phyloP scores from a whole-genome alignment of 352 stramenopile genomes.

The Pythium apleroticum region DNA sequence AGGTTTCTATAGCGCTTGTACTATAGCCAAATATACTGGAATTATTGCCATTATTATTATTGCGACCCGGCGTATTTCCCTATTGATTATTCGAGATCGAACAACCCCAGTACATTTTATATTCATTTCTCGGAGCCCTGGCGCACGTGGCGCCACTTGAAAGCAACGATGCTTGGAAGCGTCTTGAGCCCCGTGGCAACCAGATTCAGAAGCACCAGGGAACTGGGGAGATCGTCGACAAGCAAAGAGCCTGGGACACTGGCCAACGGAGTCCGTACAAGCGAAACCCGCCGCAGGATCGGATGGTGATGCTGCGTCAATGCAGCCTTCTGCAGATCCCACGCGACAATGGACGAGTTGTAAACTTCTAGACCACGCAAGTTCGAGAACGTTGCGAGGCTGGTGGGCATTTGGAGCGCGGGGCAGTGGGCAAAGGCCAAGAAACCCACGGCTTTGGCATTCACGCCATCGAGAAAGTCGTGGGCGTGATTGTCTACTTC shows the following conservation, averaged over 20 bases:
- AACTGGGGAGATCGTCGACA: not conserved
- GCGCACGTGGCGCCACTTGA: not conserved
- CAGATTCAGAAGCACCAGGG: not conserved
- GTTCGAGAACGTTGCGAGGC: not conserved
- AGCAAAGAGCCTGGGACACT: not conserved
- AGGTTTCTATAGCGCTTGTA: no score
- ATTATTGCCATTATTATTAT: no score
- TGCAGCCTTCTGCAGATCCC: not conserved
- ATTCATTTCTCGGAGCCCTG: no score
- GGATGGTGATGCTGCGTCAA: not conserved
- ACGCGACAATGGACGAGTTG: not conserved
- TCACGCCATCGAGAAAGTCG: not conserved
- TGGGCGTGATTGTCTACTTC: not conserved
- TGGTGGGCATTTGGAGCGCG: not conserved
- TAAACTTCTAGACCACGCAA: not conserved
- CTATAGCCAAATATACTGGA: no score
- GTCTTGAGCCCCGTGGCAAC: not conserved
- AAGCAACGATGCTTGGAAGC: not conserved
- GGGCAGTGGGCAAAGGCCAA: not conserved
- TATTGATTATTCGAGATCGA: no score
- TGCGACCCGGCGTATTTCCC: no score
- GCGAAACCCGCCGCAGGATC: not conserved
- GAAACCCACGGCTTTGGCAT: not conserved
- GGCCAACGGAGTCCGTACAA: not conserved
- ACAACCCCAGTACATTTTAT: no score